Percentiles rank a stretch among this genome's conserved stretches.
Evolutionary conservation across 2,329 filamentous ascomycete species (phyloP).

Genomic region (Pestalotiopsis sp.): DNA sequence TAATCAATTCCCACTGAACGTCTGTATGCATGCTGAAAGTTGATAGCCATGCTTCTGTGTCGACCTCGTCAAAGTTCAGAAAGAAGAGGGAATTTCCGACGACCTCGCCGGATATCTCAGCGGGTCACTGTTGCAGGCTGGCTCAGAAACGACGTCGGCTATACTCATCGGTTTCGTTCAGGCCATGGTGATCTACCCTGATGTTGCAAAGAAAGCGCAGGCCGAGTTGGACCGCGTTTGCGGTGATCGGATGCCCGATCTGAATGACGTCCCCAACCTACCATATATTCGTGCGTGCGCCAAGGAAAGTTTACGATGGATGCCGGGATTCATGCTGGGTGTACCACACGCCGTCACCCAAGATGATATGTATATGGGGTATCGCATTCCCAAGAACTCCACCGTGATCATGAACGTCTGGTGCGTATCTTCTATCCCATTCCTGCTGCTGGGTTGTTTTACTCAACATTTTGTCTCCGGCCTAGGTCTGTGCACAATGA

Average conservation of each 20-base stretch:
- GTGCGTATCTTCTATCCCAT: conserved; percentile 31
- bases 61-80: conserved; percentile 29
- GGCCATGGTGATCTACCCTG: conserved; percentile 51
- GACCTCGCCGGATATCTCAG: conserved; percentile 36
- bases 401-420: conserved; percentile 39
- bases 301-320: conserved; percentile 60
- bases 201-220: conserved; percentile 50
- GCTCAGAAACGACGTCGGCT: conserved; percentile 44
- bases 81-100: conserved; percentile 32
- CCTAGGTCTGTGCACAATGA: conserved; percentile 38
- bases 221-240: conserved; percentile 57
- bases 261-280: conserved; percentile 48
- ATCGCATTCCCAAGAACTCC: conserved; percentile 46
- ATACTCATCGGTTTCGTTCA: conserved; percentile 49
- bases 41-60: conserved; percentile 26
- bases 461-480: too few species aligned
- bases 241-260: conserved; percentile 50
- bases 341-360: conserved; percentile 48
- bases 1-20: background rate
- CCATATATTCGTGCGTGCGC: conserved; percentile 55
- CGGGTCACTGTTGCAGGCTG: conserved; percentile 30
- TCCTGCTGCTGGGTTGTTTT: too few species aligned
- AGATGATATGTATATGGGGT: conserved; percentile 45
- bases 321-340: conserved; percentile 38
- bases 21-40: background rate